Conservation (phyloP, 78 protist species). For the Protostelium mycophagum region DNA sequence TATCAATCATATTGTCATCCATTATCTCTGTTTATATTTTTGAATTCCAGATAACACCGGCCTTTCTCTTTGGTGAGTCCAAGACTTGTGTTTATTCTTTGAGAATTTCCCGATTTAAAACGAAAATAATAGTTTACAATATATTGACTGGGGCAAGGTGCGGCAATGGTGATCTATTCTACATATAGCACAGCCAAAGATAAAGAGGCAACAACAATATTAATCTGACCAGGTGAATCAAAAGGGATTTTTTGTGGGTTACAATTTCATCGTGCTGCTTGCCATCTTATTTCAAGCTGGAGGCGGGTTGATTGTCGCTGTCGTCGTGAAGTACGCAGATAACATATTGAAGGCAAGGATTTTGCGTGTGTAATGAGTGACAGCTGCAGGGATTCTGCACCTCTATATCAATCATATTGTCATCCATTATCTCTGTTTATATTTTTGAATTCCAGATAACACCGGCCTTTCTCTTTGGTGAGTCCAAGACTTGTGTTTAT, state of each 20-base stretch:
- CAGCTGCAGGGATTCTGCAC: slow-evolving; percentile 58
- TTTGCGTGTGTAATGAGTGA: not conserved
- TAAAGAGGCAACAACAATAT: too few species aligned
- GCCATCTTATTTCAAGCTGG: slow-evolving; percentile 18
- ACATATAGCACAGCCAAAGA: too few species aligned
- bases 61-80: slow-evolving; percentile 29
- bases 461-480: slow-evolving; percentile 19
- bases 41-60: slow-evolving; percentile 2
- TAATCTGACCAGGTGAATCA: not conserved
- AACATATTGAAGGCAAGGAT: slow-evolving; percentile 43
- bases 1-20: slow-evolving; percentile 46
- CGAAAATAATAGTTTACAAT: too few species aligned
- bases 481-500: too few species aligned
- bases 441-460: slow-evolving; percentile 28
- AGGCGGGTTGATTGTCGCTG: slow-evolving; percentile 74
- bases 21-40: slow-evolving; percentile 22
- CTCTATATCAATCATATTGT: slow-evolving; percentile 48
- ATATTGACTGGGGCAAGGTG: too few species aligned
- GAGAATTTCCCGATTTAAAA: too few species aligned
- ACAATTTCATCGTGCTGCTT: not conserved
- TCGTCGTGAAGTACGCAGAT: slow-evolving; percentile 78
- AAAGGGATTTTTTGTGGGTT: slow-evolving; percentile 35
- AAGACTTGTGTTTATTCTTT: too few species aligned
- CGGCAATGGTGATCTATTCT: too few species aligned
- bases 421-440: slow-evolving; percentile 8